These are phyloP conservation scores for Volvox carteri DNA, from an alignment of 163 green algal species.

Conservation along the genomic window DNA sequence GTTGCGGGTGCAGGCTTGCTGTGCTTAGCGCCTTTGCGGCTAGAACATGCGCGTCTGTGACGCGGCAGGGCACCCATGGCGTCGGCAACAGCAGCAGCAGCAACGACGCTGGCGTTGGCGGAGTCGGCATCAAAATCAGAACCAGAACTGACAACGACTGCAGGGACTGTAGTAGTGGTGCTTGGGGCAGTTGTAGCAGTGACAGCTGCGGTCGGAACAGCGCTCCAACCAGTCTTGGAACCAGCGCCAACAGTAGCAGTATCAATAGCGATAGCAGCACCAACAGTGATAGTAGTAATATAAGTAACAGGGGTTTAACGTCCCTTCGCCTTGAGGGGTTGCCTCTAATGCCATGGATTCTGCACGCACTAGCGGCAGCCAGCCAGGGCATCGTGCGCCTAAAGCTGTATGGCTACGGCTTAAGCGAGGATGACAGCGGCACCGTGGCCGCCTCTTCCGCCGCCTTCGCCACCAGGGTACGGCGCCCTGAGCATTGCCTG, in stretches of 20 bases:
- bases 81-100: neutral
- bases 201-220: too few species aligned
- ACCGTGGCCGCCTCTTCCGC: neutral
- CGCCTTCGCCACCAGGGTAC: too few species aligned
- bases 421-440: neutral
- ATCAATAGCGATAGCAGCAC: neutral
- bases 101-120: neutral
- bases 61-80: neutral
- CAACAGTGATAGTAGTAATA: neutral
- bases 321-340: neutral
- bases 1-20: neutral
- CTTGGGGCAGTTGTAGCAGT: neutral
- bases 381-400: neutral
- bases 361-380: neutral
- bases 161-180: neutral
- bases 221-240: too few species aligned
- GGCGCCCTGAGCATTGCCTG: too few species aligned
- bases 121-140: neutral
- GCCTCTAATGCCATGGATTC: neutral
- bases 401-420: constrained; percentile 19
- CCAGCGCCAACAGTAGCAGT: neutral
- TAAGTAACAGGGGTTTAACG: neutral
- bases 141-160: too few species aligned
- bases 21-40: neutral
- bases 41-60: neutral